Conservation (phyloP, 2,329 filamentous ascomycete genomes). For the Verticillium tricorpus region DNA sequence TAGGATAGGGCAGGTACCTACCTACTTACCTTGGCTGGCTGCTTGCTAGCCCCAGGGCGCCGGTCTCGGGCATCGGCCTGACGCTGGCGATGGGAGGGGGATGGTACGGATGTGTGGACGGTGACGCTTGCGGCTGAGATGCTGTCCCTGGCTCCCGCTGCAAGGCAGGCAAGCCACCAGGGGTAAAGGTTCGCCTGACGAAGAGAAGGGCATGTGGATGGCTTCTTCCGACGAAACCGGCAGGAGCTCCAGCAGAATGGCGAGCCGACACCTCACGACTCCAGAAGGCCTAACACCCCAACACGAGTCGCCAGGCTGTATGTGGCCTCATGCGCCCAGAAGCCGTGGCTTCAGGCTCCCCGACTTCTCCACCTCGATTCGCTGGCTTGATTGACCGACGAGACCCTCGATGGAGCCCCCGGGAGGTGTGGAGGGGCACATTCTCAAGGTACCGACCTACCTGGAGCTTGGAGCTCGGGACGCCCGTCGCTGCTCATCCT, state of each 20-base stretch:
- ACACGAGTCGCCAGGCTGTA: background rate
- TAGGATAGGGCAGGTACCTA: background rate
- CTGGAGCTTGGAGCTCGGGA: constrained; percentile 1
- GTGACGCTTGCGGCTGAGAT: background rate
- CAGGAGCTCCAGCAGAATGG: background rate
- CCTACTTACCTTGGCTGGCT: background rate
- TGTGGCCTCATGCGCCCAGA: background rate
- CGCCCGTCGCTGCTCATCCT: background rate
- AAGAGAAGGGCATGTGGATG: background rate
- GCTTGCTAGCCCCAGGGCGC: background rate
- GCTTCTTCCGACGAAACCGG: background rate
- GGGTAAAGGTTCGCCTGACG: background rate
- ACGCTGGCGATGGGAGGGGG: background rate
- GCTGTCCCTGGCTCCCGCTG: background rate
- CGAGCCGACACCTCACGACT: background rate
- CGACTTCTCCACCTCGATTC: background rate
- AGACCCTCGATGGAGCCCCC: background rate
- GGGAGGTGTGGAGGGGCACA: background rate
- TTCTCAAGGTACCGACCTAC: too few relatives aligned
- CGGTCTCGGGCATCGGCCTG: background rate
- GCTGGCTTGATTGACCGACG: background rate
- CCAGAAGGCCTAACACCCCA: background rate
- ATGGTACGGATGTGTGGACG: background rate
- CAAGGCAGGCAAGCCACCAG: background rate
- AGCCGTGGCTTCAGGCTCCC: background rate